Base-by-base conservation (phyloP, 208 protist genomes). In the Pavlovales sp. region DNA sequence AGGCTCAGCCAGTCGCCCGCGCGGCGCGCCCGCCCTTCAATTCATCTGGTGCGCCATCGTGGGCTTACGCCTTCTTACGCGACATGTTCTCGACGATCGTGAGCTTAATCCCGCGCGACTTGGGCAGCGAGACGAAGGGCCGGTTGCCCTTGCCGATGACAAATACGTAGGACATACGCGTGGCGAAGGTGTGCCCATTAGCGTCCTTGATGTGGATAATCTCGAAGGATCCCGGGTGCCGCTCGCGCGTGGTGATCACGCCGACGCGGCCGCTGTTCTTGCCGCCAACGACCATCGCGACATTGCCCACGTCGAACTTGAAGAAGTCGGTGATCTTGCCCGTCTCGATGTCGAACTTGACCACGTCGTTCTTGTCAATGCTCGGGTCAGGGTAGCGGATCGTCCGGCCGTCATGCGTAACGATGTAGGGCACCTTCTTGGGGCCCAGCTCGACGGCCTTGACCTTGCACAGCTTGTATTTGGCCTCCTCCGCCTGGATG, bases 331-430 rank as follows among this genome's bases (percentile, higher is more conserved):
- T 83, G 88, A 97, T 93, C 93, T 98, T 98, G 91, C 96, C 95
- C 67, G 96, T 97, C 88, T 96, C 95, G 66, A 99, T 44, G 92
- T 99, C 95, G 91, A 99, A 93, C 93, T 99, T 97, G 91, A 99
- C 93, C 75, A 98, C 97, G 95, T 99, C 99, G 90, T 97, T 85
- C 40, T 37, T 36, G 0, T 40, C 20, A 37, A 91, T 67, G 0
- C 18, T 1, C 38, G 90, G 90, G 92, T 99, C 96, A 79, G 98
- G 97, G 95, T 99, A 99, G 92, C 98, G 96, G 92, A 99, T 98
- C 91, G 98, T 99, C 93, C 99, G 97, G 83, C 98, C 98, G 91
- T 99, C 98, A 93, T 99, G 97, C 75, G 98, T 99, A 83, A 96
- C 93, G 89, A 98, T 90, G 92, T 96, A 97, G 86, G 98, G 98